Evolutionary conservation across 1,139 yeast species (phyloP), one percentile per base, ranked within the genome.

Genomic region (Geotrichum siamense): DNA sequence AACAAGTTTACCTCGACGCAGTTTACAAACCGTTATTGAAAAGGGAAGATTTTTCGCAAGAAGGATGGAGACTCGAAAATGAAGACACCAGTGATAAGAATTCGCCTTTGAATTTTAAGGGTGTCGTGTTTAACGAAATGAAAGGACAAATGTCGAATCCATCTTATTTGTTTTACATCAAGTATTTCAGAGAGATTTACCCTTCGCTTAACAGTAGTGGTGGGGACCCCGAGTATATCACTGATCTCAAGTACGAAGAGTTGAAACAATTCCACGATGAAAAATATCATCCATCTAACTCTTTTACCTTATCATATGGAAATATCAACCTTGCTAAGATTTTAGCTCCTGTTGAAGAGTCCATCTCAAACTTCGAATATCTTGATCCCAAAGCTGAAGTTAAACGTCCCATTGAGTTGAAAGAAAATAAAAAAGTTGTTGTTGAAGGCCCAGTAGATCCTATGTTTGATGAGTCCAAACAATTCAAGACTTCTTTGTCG

Each of bases 91-190:
- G 52, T 12, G 89, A 89, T 57, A 66, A 68, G 6, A 51, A 56
- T 0, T 71, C 84, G 15, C 82, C 85, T 1, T 61, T 91, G 39
- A 71, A 69, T 6, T 86, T 85, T 61, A 91, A 91, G 64, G 99
- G 99, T 31, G 98, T 91, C 27, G 99, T 91, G 1, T 91, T 83
- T 63, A 91, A 91, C 59, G 99, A 91, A 66, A 91, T 91, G 99
- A 91, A 93, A 63, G 99, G 99, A 4, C 97, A 91, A 65, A 78
- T 86, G 58, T 83, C 96, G 1, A 91, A 86, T 60, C 78, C 96
- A 0, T 78, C 89, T 3, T 93, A 91, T 61, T 74, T 81, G 55
- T 87, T 75, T 61, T 89, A 87, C 75, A 84, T 82, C 55, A 77
- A 80, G 53, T 91, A 80, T 66, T 87, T 84, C 60, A 84, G 85